A percentile compares a stretch with the other conserved stretches of the same genome.
phyloP scores from a whole-genome alignment of 2,329 filamentous ascomycete species.

The Phialocephala sp. region DNA sequence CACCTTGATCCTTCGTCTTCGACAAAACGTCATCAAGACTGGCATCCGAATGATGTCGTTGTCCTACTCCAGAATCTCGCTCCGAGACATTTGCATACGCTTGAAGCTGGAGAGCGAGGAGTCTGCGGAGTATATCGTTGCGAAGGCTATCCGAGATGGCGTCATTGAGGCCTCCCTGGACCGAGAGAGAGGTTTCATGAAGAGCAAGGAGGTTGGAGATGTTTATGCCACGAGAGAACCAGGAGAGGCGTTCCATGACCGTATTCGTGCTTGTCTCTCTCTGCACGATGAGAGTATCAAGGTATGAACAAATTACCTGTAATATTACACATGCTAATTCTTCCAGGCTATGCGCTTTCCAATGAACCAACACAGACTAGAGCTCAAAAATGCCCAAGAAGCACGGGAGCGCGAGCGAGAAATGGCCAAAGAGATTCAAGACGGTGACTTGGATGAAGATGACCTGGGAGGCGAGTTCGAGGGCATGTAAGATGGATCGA shows the following conservation, averaged over 20 bases:
- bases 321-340: conserved; percentile 17
- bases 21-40: conserved; percentile 99
- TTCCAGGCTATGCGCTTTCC: conserved; percentile 93
- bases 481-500: conserved; percentile 71
- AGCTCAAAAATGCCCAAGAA: conserved; percentile 98
- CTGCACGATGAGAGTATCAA: conserved; percentile 98
- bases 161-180: conserved; percentile 96
- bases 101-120: conserved; percentile 94
- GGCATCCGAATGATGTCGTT: conserved; percentile 99
- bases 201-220: conserved; percentile 95
- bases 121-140: conserved; percentile 98
- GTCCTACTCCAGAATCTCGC: conserved; percentile 95
- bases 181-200: conserved; percentile 95
- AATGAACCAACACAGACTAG: conserved; percentile 97
- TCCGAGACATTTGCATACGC: conserved; percentile 96
- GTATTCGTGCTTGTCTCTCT: conserved; percentile 87
- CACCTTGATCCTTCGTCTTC: conserved; percentile 89
- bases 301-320: conserved; percentile 56
- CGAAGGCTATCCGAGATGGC: conserved; percentile 96
- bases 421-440: conserved; percentile 98
- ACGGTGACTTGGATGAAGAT: conserved; percentile 95
- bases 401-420: conserved; percentile 96
- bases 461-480: conserved; percentile 96
- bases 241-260: conserved; percentile 96
- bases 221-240: conserved; percentile 96